Conservation (phyloP, 2,329 filamentous ascomycete genomes). For the Kalaharituber pfeilii region DNA sequence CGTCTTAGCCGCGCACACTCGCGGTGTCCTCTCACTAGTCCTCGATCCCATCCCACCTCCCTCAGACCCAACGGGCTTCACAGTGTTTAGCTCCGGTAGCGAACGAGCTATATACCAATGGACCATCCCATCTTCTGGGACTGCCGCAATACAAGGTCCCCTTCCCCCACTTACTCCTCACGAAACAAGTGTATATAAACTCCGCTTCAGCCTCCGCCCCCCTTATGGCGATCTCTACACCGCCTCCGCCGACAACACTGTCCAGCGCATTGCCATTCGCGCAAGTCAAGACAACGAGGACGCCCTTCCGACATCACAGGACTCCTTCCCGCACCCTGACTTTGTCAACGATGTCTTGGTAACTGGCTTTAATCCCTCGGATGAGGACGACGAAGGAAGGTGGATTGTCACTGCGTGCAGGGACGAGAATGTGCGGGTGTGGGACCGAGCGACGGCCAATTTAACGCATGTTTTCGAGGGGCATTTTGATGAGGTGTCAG, state of each 20-base stretch:
- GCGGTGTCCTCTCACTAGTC: slow-evolving; percentile 63
- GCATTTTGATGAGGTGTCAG: slow-evolving; percentile 87
- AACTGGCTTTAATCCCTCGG: slow-evolving; percentile 22
- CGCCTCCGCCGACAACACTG: slow-evolving; percentile 75
- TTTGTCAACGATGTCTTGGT: slow-evolving; percentile 74
- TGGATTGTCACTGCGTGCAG: slow-evolving; percentile 78
- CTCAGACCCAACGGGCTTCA: slow-evolving; percentile 28
- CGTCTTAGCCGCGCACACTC: slow-evolving; percentile 57
- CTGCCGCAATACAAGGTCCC: slow-evolving; percentile 31
- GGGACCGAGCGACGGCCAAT: slow-evolving; percentile 58
- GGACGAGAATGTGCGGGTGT: slow-evolving; percentile 81
- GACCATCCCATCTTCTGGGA: slow-evolving; percentile 39
- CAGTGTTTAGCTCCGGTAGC: slow-evolving; percentile 64
- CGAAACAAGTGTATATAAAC: slow-evolving; percentile 74
- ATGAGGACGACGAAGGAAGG: slow-evolving; percentile 38
- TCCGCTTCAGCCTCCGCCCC: slow-evolving; percentile 46
- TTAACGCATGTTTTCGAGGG: slow-evolving; percentile 59
- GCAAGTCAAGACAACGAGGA: background rate
- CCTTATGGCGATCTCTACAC: slow-evolving; percentile 65
- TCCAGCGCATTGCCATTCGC: slow-evolving; percentile 41
- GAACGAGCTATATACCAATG: slow-evolving; percentile 66
- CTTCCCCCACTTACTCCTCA: slow-evolving; percentile 52
- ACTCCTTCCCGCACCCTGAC: slow-evolving; percentile 55
- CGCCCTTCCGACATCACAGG: slow-evolving; percentile 13
- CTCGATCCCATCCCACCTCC: slow-evolving; percentile 45